phyloP scores from a whole-genome alignment of 2,329 filamentous ascomycete genomes.

The Zarea fungicola region DNA sequence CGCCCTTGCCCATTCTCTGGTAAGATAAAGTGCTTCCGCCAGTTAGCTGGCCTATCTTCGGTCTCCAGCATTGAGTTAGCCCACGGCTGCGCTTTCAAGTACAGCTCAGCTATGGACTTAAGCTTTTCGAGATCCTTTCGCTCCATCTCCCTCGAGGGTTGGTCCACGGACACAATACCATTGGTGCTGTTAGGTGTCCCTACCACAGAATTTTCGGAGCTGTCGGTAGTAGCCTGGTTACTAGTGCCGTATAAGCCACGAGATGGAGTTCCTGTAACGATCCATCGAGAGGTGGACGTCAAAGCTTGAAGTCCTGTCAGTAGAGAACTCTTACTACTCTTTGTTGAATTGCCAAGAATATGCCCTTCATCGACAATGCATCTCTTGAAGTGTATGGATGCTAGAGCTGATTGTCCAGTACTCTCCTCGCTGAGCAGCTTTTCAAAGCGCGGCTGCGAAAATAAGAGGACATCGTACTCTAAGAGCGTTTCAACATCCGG shows the following conservation, averaged over 20 bases:
- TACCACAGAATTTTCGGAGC: constrained; percentile 5
- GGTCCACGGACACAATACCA: neutral
- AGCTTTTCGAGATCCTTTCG: constrained; percentile 61
- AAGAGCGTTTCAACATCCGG: constrained; percentile 56
- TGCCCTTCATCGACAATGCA: constrained; percentile 93
- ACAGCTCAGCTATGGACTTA: constrained; percentile 61
- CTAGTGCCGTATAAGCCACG: constrained; percentile 65
- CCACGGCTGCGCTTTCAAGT: constrained; percentile 76
- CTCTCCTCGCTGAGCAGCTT: constrained; percentile 37
- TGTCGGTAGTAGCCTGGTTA: constrained; percentile 32
- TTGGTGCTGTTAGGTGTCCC: neutral
- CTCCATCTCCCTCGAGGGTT: constrained; percentile 46
- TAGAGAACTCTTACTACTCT: constrained; percentile 50
- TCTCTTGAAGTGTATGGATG: constrained; percentile 73
- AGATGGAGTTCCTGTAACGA: constrained; percentile 86
- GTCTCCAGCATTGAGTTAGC: constrained; percentile 51
- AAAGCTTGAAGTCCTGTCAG: constrained; percentile 47
- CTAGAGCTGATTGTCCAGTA: constrained; percentile 53
- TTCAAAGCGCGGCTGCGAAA: constrained; percentile 71
- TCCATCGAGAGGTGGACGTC: constrained; percentile 72
- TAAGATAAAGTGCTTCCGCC: constrained; percentile 67
- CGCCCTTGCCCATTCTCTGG: constrained; percentile 45
- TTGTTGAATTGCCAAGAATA: constrained; percentile 63
- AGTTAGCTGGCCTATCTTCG: constrained; percentile 58
- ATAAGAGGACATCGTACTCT: constrained; percentile 70